Evolutionary conservation across 2,329 filamentous ascomycete species (phyloP).

Genomic region (Ophiostoma sp.): DNA sequence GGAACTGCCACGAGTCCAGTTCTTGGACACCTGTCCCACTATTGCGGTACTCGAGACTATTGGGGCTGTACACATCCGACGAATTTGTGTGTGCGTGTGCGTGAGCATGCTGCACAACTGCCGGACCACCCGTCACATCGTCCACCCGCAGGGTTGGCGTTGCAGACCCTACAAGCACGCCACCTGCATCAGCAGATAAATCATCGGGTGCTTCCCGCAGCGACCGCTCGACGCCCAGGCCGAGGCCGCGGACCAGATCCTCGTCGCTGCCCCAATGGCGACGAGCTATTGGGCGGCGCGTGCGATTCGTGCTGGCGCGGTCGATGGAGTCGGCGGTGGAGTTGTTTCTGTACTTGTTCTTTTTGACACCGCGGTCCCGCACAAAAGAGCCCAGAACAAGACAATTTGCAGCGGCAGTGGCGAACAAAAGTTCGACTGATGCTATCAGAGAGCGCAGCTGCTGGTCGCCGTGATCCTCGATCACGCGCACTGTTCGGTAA

Average conservation of each 20-base stretch:
- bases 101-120: neutral
- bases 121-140: slow-evolving; percentile 6
- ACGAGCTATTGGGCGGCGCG: slow-evolving; percentile 48
- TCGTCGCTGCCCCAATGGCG: slow-evolving; percentile 85
- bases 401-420: slow-evolving; percentile 79
- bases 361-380: slow-evolving; percentile 84
- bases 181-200: slow-evolving; percentile 25
- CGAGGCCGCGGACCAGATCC: slow-evolving; percentile 75
- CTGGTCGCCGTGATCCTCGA: slow-evolving; percentile 65
- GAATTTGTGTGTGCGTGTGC: neutral
- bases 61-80: neutral
- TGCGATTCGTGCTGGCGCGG: slow-evolving; percentile 36
- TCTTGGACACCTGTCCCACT: slow-evolving; percentile 31
- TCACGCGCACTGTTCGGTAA: slow-evolving; percentile 75
- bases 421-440: slow-evolving; percentile 84
- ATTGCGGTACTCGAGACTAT: neutral
- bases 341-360: slow-evolving; percentile 69
- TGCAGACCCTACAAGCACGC: neutral
- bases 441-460: slow-evolving; percentile 85
- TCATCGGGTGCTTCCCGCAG: slow-evolving; percentile 39
- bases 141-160: slow-evolving; percentile 14
- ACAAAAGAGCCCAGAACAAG: slow-evolving; percentile 90
- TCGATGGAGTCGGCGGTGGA: slow-evolving; percentile 61
- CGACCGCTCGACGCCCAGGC: slow-evolving; percentile 51
- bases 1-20: slow-evolving; percentile 47